Base-by-base conservation (phyloP, 2,329 filamentous ascomycete species). In the Emericellopsis atlantica region DNA sequence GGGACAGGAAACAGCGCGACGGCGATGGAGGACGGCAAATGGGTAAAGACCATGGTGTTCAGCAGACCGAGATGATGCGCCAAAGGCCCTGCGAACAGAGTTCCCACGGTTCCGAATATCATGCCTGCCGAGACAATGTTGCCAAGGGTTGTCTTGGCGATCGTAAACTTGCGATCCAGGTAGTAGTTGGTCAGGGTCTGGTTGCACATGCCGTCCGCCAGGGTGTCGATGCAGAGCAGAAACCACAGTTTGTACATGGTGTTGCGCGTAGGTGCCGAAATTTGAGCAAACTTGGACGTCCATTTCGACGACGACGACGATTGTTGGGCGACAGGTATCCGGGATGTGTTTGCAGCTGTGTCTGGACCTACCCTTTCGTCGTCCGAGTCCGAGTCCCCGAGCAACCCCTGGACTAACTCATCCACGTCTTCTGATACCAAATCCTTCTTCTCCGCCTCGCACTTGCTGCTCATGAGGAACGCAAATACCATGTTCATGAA, bases 181-280 rank as follows among this genome's bases (percentile, higher is more conserved):
- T 70, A 79, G 51, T 78, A 79, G 10, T 67, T 73, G 0, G 74
- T 79, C 24, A 77, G 48, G 2, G 72, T 65, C 48, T 73, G 70
- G 4, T 64, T 66, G n/a, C 71, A 68, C 74, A 82, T 81, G 21
- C 78, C 77, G 48, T 81, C 77, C 12, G 78, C 75, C 9, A 81
- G 62, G 2, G 75, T 77, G 56, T 83, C 79, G 21, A 82, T 62
- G 18, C 71, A 68, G 9, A 84, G 65, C 7, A 83, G 66, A 44
- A 79, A 70, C 75, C 78, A 82, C 4, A 83, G 61, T 39, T 74
- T 74, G 54, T 72, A 74, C 69, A 82, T 79, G 50, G 76, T 66
- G 2, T 62, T 65, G 11, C 70, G 65, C 0, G 78, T 80, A 12
- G 69, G 58, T 1, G 58, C 54, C 0, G 78, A 81, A 40, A 82